Evolutionary conservation across 495 filamentous ascomycete genomes (phyloP).

Genomic region (Xylaria sp.): DNA sequence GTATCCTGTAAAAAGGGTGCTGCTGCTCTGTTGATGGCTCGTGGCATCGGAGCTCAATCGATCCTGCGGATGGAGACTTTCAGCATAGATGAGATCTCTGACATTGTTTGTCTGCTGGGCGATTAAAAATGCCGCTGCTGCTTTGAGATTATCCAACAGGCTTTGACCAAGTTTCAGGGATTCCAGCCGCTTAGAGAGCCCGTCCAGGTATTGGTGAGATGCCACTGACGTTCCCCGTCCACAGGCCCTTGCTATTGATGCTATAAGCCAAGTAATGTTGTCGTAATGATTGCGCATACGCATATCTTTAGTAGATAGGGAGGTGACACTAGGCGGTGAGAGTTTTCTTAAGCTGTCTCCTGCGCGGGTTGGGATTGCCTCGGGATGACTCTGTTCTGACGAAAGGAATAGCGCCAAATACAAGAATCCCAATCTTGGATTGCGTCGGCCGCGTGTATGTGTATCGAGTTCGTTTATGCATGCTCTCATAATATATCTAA

Average conservation of each 20-base stretch:
- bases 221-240: constrained; percentile 40
- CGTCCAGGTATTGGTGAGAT: constrained; percentile 45
- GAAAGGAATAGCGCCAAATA: constrained; percentile 38
- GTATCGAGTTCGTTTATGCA: constrained; percentile 31
- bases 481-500: constrained; percentile 32
- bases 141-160: constrained; percentile 36
- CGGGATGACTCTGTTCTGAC: constrained; percentile 25
- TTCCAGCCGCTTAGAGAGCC: constrained; percentile 36
- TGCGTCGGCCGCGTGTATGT: constrained; percentile 11
- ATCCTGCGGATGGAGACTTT: constrained; percentile 38
- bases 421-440: constrained; percentile 31
- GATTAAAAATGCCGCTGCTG: constrained; percentile 45
- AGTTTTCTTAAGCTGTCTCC: constrained; percentile 31
- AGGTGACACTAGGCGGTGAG: constrained; percentile 22
- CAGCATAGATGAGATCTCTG: constrained; percentile 52
- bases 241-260: constrained; percentile 45
- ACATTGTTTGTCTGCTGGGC: constrained; percentile 52
- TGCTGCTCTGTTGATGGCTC: constrained; percentile 18
- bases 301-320: constrained; percentile 26
- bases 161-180: constrained; percentile 30
- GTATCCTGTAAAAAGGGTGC: constrained; percentile 46
- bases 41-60: constrained; percentile 20
- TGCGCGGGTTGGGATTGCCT: constrained; percentile 24
- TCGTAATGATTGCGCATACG: constrained; percentile 33
- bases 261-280: constrained; percentile 41